Percentiles rank a stretch among this genome's conserved stretches.
phyloP scores from a whole-genome alignment of 768 basidiomycete genomes.

The Lentinula aciculospora region DNA sequence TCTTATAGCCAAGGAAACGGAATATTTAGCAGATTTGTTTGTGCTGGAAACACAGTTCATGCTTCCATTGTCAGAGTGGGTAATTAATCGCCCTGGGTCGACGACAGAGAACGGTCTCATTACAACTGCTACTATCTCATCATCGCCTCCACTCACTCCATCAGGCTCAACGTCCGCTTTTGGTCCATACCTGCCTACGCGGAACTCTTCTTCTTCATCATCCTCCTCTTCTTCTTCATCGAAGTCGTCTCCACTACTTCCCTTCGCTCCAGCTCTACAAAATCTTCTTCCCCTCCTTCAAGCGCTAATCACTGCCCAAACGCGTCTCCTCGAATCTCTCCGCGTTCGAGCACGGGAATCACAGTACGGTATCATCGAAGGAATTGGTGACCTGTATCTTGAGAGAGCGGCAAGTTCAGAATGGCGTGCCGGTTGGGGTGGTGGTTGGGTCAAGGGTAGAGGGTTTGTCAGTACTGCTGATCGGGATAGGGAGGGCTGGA shows the following conservation, averaged over 20 bases:
- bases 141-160: not conserved
- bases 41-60: conserved; percentile 66
- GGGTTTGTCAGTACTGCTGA: not conserved
- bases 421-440: conserved; percentile 26
- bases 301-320: conserved; percentile 41
- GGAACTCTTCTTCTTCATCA: conserved; percentile 27
- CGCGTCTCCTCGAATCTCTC: conserved; percentile 75
- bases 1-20: conserved; percentile 82
- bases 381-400: conserved; percentile 86
- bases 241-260: not conserved
- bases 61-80: conserved; percentile 24
- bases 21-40: conserved; percentile 84
- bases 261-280: not conserved
- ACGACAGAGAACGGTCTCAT: not conserved
- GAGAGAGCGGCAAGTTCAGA: conserved; percentile 78
- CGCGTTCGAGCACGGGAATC: conserved; percentile 77
- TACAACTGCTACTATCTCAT: not conserved
- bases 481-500: not conserved
- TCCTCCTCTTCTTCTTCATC: conserved; percentile 56
- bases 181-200: not conserved
- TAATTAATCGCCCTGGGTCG: conserved; percentile 15
- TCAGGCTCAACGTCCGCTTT: not conserved
- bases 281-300: not conserved
- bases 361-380: conserved; percentile 74
- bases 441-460: not conserved